Evolutionary conservation across 2,329 filamentous ascomycete species (phyloP), one percentile per base, ranked within the genome.

Genomic region (Ophiostoma perfectum): DNA sequence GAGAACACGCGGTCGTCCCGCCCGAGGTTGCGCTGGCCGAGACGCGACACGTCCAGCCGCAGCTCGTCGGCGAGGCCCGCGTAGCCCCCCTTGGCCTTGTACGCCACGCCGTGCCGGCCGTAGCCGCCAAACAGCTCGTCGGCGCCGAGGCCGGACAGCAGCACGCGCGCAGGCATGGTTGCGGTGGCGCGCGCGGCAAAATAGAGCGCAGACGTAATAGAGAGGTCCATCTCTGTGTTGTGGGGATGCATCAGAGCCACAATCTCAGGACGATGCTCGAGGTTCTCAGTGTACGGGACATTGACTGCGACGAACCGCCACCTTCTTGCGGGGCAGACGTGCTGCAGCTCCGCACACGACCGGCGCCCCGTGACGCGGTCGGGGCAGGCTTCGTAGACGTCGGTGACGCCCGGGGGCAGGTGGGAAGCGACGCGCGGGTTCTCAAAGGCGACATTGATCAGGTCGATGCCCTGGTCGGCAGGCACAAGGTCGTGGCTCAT

Each of bases 201-300:
- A 77, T 97, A 98, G n/a, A 99, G 82, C 0, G 95, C 95, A 73
- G 86, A 90, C 0, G 91, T 90, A 73, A 99, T 99, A 3, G 95
- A 99, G 0, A 99, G 82, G 74, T 99, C 95, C 95, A 99, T 99
- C 78, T 99, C 95, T 0, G 95, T 99, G 73, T 97, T 94, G 78
- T 99, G 95, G 0, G 95, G 95, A 73, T 90, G 84, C 77, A 99
- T 97, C 18, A 99, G 81, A 2, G 86, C 83, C 49, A 93, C 84
- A 27, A 99, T 85, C 39, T 83, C 83, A 3, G 83, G 75, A 70
- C 91, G 87, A 74, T 96, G 90, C 2, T 83, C 81, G 60, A 88
- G 76, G 0, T 89, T 90, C 73, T 96, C 90, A 5, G 81, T 76
- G 75, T 94, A 97, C 0, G 94, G 90, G 41, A 99, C 82, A 74